Conservation (phyloP, 164 flowering plant species). For the Akebia trifoliata region DNA sequence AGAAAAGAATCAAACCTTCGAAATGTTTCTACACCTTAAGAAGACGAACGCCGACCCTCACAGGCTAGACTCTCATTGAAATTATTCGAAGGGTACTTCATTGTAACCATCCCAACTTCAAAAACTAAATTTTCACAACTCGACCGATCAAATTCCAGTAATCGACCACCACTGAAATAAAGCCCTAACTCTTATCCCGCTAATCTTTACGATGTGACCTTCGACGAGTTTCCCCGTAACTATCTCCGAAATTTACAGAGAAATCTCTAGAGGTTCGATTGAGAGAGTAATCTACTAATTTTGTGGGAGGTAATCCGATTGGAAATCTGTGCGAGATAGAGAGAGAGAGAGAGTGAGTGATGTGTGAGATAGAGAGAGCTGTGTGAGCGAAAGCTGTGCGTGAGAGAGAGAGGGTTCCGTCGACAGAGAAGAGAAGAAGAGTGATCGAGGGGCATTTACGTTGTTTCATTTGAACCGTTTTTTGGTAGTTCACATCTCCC, state of each 20-base stretch:
- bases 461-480: too few relatives aligned
- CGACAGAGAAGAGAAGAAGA: too few relatives aligned
- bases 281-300: constrained; percentile 40
- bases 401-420: too few relatives aligned
- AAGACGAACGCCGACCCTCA: constrained; percentile 47
- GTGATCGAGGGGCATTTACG: too few relatives aligned
- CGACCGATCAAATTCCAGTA: constrained; percentile 60
- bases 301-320: constrained; percentile 60
- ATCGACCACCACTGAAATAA: constrained; percentile 91
- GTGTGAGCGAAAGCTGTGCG: too few relatives aligned
- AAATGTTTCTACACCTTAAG: constrained; percentile 11
- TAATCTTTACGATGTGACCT: constrained; percentile 56
- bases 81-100: constrained; percentile 68
- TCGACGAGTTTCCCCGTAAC: constrained; percentile 58
- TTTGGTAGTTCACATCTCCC: too few relatives aligned
- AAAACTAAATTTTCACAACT: constrained; percentile 74
- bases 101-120: constrained; percentile 73
- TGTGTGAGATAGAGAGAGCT: too few relatives aligned
- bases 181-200: constrained; percentile 79
- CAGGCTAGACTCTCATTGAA: too few relatives aligned
- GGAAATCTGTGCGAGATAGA: constrained; percentile 90
- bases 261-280: constrained; percentile 71
- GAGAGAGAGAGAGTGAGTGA: too few relatives aligned
- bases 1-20: not conserved
- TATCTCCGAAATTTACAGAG: constrained; percentile 38